A percentile compares a stretch with the other conserved stretches of the same genome.
Conservation (phyloP, 164 flowering plant genomes). For the Piper betle region DNA sequence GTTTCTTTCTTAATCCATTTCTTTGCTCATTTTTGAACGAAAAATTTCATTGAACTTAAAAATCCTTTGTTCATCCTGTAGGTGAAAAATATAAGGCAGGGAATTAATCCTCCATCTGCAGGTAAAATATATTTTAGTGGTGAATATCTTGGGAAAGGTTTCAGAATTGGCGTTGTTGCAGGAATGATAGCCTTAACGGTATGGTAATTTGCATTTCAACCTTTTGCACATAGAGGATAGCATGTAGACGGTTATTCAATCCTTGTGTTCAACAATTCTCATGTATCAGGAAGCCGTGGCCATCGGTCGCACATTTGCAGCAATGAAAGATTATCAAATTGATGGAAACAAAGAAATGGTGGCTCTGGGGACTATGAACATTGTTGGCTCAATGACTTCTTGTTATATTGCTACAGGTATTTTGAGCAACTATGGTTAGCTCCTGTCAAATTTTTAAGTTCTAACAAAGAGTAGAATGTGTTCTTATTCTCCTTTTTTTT, state of each 20-base stretch:
- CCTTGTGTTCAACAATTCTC: background rate
- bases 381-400: constrained; percentile 84
- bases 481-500: background rate
- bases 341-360: constrained; percentile 98
- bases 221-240: background rate
- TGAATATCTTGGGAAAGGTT: constrained; percentile 38
- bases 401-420: constrained; percentile 86
- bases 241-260: background rate
- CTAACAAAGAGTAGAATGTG: background rate
- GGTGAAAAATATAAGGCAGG: constrained; percentile 61
- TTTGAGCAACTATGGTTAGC: background rate
- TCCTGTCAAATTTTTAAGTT: background rate
- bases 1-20: background rate
- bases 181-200: constrained; percentile 84
- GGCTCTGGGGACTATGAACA: constrained; percentile 80
- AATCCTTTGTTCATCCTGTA: constrained; percentile 13
- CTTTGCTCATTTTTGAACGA: background rate
- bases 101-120: constrained; percentile 62
- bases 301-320: constrained; percentile 86
- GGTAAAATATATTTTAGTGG: constrained; percentile 58
- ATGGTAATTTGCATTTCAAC: constrained; percentile 9
- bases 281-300: constrained; percentile 75
- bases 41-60: constrained; percentile 1
- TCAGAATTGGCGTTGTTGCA: constrained; percentile 63
- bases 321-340: constrained; percentile 69